A percentile compares a stretch with the other conserved stretches of the same genome.
These are phyloP conservation scores for Fusarium temperatum DNA, from an alignment of 2,329 filamentous ascomycete species.

Conservation along the genomic window DNA sequence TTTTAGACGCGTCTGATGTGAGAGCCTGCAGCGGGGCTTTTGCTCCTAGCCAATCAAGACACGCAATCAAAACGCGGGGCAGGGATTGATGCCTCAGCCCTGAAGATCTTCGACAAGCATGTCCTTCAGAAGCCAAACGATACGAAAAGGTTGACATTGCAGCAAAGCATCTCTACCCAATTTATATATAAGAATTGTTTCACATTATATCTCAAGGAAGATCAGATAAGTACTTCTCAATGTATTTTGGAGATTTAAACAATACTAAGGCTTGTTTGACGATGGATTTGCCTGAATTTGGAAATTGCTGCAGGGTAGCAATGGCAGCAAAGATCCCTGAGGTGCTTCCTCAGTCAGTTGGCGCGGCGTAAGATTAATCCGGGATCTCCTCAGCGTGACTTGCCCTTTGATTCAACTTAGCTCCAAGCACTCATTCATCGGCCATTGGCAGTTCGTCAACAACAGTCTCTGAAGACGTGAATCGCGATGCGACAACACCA, in stretches of 20 bases:
- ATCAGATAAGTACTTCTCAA: rapidly evolving
- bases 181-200: rapidly evolving
- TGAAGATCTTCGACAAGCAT: background rate
- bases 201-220: rapidly evolving
- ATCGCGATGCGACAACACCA: background rate
- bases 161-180: background rate
- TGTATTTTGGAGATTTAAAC: rapidly evolving
- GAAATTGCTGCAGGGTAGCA: background rate
- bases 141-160: rapidly evolving
- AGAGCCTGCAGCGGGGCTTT: background rate
- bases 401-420: rapidly evolving
- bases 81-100: background rate
- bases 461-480: background rate
- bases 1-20: background rate
- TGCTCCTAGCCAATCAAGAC: background rate
- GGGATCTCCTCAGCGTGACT: background rate
- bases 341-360: too few species aligned
- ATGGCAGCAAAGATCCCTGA: background rate
- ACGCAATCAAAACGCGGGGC: background rate
- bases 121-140: rapidly evolving
- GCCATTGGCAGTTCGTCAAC: background rate
- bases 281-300: rapidly evolving
- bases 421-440: too few species aligned
- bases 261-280: rapidly evolving
- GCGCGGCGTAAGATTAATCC: background rate